Conservation (phyloP, 352 stramenopile genomes). For the Globisporangium camurandrum region DNA sequence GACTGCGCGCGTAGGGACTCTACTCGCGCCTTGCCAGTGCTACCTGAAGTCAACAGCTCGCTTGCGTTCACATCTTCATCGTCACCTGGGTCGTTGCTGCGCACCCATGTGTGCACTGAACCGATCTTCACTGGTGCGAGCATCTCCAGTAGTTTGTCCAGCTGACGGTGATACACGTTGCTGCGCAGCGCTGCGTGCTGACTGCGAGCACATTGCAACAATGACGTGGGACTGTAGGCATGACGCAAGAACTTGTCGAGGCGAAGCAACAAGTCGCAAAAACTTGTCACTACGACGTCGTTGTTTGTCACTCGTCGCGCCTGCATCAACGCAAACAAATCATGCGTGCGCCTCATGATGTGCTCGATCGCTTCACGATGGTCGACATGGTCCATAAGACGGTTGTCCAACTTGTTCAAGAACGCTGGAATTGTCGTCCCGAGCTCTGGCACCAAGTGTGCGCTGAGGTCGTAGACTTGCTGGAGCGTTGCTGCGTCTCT, state of each 20-base stretch:
- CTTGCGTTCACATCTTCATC: too few species aligned
- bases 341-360: neutral
- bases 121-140: neutral
- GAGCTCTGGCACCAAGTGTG: neutral
- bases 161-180: neutral
- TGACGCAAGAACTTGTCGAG: neutral
- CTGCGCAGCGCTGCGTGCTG: constrained; percentile 2
- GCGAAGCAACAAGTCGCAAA: neutral
- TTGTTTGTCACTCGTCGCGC: neutral
- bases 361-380: neutral
- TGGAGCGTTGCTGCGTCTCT: too few species aligned
- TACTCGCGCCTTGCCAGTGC: too few species aligned
- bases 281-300: neutral
- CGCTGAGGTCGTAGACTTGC: too few species aligned
- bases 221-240: neutral
- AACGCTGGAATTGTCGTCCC: neutral
- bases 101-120: neutral
- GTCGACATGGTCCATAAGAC: neutral
- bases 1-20: neutral
- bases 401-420: neutral
- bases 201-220: neutral
- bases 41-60: neutral
- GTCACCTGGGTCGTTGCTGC: neutral
- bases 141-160: constrained; percentile 1
- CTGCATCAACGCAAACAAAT: neutral